Conservation (phyloP, 805 yeast genomes). For the Cyberlindnera maritima region DNA sequence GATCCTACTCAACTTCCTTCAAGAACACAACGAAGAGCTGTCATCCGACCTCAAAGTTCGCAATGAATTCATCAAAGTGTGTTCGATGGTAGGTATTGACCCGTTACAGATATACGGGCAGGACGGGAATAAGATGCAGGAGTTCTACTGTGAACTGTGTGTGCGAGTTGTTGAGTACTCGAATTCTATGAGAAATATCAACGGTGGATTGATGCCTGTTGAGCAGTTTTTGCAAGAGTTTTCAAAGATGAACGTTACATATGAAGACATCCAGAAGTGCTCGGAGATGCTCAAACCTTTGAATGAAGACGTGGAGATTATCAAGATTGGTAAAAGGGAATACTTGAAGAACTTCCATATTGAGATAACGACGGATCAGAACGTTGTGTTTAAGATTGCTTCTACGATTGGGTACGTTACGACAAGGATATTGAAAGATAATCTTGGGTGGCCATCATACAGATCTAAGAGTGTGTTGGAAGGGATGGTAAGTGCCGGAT, state of each 20-base stretch:
- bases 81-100: conserved; percentile 80
- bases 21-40: conserved; percentile 67
- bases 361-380: conserved; percentile 66
- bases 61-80: conserved; percentile 69
- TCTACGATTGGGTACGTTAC: conserved; percentile 76
- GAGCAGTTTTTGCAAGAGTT: conserved; percentile 44
- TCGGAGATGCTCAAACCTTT: conserved; percentile 50
- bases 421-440: conserved; percentile 60
- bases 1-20: conserved; percentile 72
- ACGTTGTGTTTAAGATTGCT: conserved; percentile 69
- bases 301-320: conserved; percentile 70
- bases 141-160: conserved; percentile 64
- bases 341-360: conserved; percentile 57
- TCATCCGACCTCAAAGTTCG: conserved; percentile 62
- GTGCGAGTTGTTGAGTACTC: conserved; percentile 77
- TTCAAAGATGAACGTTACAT: conserved; percentile 31
- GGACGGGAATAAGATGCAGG: conserved; percentile 34
- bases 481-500: conserved; percentile 78
- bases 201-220: conserved; percentile 79
- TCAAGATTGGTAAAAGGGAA: conserved; percentile 51
- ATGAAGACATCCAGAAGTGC: conserved; percentile 55
- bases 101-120: conserved; percentile 49
- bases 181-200: conserved; percentile 61
- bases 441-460: conserved; percentile 67
- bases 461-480: conserved; percentile 64